Evolutionary conservation across 2,329 filamentous ascomycete species (phyloP).

Genomic region (Botrytis galanthina): DNA sequence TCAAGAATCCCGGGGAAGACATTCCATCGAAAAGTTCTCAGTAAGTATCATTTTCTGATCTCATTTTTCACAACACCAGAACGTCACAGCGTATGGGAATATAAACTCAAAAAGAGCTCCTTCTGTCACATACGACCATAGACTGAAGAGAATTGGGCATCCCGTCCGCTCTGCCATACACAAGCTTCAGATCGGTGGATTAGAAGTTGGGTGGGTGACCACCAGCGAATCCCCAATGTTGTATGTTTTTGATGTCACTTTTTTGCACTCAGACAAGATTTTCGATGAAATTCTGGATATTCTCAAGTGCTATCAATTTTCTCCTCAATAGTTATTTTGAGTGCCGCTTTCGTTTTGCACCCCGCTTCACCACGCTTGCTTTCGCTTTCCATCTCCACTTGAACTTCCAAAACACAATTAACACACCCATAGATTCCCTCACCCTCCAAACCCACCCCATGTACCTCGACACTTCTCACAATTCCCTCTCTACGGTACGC

Average conservation of each 20-base stretch:
- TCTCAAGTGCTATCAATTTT: not conserved
- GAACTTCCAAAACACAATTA: not conserved
- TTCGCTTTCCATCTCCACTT: too few relatives aligned
- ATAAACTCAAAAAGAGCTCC: accelerated
- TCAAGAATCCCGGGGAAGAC: slow-evolving; percentile 69
- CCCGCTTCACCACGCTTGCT: too few relatives aligned
- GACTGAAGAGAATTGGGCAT: slow-evolving; percentile 19
- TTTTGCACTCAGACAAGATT: not conserved
- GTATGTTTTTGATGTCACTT: not conserved
- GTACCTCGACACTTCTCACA: slow-evolving; percentile 79
- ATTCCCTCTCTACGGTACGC: slow-evolving; percentile 66
- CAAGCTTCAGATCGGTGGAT: slow-evolving; percentile 18
- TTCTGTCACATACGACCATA: slow-evolving; percentile 12
- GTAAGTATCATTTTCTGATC: slow-evolving; percentile 43
- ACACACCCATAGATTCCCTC: slow-evolving; percentile 56
- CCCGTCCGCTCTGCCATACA: slow-evolving; percentile 20
- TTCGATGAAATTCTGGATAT: not conserved
- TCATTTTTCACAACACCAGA: not conserved
- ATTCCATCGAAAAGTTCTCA: slow-evolving; percentile 77
- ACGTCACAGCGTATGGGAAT: not conserved
- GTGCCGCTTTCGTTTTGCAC: not conserved
- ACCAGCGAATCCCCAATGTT: slow-evolving; percentile 19
- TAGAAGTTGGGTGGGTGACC: slow-evolving; percentile 14
- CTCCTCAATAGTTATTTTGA: not conserved
- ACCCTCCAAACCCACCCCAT: slow-evolving; percentile 83